Evolutionary conservation across 345 rosid genomes (phyloP), one percentile per base, ranked within the genome.

Genomic region (Erucastrum elatum): DNA sequence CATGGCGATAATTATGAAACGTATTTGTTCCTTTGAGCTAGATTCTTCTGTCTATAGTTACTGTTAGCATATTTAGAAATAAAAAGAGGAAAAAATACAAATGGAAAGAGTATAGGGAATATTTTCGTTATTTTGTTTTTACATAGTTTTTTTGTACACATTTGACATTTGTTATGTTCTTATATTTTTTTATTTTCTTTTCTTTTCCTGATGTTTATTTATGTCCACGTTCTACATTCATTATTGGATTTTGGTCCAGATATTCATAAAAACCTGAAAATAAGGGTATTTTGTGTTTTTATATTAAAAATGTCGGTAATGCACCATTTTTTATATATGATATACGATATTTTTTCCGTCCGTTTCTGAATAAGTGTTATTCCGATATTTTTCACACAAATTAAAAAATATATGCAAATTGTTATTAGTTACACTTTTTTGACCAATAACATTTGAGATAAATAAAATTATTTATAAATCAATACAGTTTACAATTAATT

Each of bases 11-110:
- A 82, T 91, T 68, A 88, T 78, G 92, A 88, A 83, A 85, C 84
- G 82, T 70, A 86, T 92, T 51, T 92, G 98, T 88, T 84, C 80
- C 16, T 61, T 76, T 70, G 89, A 89, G 65, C 70, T 74, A 60
- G 90, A 86, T 78, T 89, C 87, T 73, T 82, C 84, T 77, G 92
- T 91, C 33, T 92, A 92, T 82, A 91, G 58, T 64, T 87, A 89
- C 72, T 92, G 95, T 84, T 87, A 87, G 80, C 62, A 64, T 68
- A 11, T 64, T 33, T 7, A 17, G 53, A 10, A 61, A 27, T 13
- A 3, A 53, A 69, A 13, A 31, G 25, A 5, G 7, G 56, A 51
- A 51, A n/a, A 41, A 64, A 2, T 64, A 66, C 8, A 3, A 12
- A 46, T 49, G 0, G 3, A 27, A 72, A 58, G 31, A 29, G 31